Conservation (phyloP, 2,329 filamentous ascomycete species). For the Coniochaeta sp. region DNA sequence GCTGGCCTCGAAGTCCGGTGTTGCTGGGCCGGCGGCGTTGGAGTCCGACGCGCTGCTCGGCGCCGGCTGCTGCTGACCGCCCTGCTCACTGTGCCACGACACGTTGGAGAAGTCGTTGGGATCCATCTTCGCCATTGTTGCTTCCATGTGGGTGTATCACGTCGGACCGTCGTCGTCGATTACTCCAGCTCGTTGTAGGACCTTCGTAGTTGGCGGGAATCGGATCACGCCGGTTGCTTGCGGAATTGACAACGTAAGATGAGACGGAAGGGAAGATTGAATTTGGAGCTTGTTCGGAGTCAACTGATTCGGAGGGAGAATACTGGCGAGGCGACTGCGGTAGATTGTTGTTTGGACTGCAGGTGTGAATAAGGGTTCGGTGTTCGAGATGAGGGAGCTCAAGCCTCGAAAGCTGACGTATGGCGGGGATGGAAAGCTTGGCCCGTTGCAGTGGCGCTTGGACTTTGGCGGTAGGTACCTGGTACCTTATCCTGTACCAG, state of each 20-base stretch:
- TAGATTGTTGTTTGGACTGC: too few species aligned
- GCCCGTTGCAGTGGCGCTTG: neutral
- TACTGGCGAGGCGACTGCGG: neutral
- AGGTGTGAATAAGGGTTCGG: neutral
- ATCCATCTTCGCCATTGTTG: conserved; percentile 25
- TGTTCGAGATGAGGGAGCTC: neutral
- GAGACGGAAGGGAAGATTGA: neutral
- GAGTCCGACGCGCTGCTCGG: conserved; percentile 16
- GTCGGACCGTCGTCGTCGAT: neutral
- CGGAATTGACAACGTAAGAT: neutral
- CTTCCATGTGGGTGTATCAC: neutral
- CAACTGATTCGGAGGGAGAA: neutral
- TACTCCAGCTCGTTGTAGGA: neutral
- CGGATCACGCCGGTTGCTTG: neutral
- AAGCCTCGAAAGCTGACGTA: conserved; percentile 1
- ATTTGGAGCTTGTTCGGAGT: neutral
- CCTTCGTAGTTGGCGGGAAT: neutral
- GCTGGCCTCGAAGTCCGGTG: conserved; percentile 27
- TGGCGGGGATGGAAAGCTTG: neutral
- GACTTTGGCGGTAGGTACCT: neutral
- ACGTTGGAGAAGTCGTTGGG: conserved; percentile 66
- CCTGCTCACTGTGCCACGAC: conserved; percentile 65
- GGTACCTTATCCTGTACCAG: too few species aligned
- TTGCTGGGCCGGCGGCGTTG: conserved; percentile 15
- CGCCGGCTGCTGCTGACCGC: conserved; percentile 20